Conservation (phyloP, 257 asterid genomes). For the Plantago ovata region DNA sequence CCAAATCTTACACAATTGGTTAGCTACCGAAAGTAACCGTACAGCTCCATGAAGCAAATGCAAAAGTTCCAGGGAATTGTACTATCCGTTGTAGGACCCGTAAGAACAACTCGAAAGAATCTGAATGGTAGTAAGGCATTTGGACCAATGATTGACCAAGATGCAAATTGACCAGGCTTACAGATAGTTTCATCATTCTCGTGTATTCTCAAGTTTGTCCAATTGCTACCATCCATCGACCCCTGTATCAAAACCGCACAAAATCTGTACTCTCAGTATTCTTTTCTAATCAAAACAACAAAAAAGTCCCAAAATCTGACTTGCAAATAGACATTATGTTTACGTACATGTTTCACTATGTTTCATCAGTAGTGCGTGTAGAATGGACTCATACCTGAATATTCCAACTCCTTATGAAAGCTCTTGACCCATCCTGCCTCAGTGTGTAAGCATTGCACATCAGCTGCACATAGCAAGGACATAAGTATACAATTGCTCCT, state of each 20-base stretch:
- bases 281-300: too few relatives aligned
- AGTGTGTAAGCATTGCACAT: slow-evolving; percentile 95
- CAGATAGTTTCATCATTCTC: slow-evolving; percentile 71
- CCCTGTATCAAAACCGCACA: slow-evolving; percentile 42
- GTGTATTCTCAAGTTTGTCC: slow-evolving; percentile 79
- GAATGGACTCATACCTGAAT: slow-evolving; percentile 52
- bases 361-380: neutral
- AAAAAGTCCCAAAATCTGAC: too few relatives aligned
- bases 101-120: slow-evolving; percentile 59
- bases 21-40: slow-evolving; percentile 83
- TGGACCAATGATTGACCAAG: slow-evolving; percentile 83
- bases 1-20: neutral
- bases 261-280: neutral
- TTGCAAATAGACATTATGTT: neutral
- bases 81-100: slow-evolving; percentile 63
- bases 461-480: slow-evolving; percentile 41
- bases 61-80: slow-evolving; percentile 83
- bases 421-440: slow-evolving; percentile 91
- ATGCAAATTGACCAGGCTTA: slow-evolving; percentile 90
- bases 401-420: slow-evolving; percentile 79
- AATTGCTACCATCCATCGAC: slow-evolving; percentile 71
- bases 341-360: neutral
- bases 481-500: neutral
- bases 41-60: slow-evolving; percentile 91
- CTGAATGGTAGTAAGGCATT: slow-evolving; percentile 85